A percentile compares a stretch with the other conserved stretches of the same genome.
phyloP scores from a whole-genome alignment of 192 early-diverging fungal species.

The Ramicandelaber brevisporus region DNA sequence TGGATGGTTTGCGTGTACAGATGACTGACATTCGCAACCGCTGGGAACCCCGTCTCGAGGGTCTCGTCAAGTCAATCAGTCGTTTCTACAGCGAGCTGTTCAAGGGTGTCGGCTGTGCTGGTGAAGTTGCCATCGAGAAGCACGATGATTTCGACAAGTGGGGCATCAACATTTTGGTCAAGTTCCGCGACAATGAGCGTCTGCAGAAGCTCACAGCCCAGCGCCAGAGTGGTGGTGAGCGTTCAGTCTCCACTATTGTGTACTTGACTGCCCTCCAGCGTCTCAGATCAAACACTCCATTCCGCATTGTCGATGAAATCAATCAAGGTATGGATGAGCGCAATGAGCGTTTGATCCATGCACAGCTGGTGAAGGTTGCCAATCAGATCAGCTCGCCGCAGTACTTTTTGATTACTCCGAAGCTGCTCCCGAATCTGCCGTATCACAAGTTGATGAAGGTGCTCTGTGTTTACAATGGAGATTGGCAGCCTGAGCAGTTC shows the following conservation, averaged over 20 bases:
- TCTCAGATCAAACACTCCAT: conserved; percentile 55
- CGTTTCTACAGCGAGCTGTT: conserved; percentile 43
- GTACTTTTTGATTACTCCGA: conserved; percentile 98
- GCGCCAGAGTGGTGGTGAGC: conserved; percentile 92
- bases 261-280: conserved; percentile 86
- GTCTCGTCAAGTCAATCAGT: conserved; percentile 35
- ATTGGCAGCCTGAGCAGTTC: conserved; percentile 43
- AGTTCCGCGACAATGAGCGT: conserved; percentile 66
- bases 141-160: conserved; percentile 73
- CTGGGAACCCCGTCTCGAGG: conserved; percentile 41
- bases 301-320: conserved; percentile 98
- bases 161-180: conserved; percentile 86
- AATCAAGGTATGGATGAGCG: conserved; percentile 98
- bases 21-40: conserved; percentile 12
- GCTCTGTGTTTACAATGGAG: conserved; percentile 83
- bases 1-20: conserved; percentile 9
- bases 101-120: conserved; percentile 31
- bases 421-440: conserved; percentile 74
- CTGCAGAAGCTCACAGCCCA: conserved; percentile 63
- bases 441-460: conserved; percentile 85
- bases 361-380: conserved; percentile 62
- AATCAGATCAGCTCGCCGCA: conserved; percentile 24
- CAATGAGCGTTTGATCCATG: conserved; percentile 89
- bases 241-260: conserved; percentile 84
- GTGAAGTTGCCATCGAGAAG: conserved; percentile 34